Evolutionary conservation across 2,329 filamentous ascomycete species (phyloP), one percentile per base, ranked within the genome.

Genomic region (Eurotiales sp.): DNA sequence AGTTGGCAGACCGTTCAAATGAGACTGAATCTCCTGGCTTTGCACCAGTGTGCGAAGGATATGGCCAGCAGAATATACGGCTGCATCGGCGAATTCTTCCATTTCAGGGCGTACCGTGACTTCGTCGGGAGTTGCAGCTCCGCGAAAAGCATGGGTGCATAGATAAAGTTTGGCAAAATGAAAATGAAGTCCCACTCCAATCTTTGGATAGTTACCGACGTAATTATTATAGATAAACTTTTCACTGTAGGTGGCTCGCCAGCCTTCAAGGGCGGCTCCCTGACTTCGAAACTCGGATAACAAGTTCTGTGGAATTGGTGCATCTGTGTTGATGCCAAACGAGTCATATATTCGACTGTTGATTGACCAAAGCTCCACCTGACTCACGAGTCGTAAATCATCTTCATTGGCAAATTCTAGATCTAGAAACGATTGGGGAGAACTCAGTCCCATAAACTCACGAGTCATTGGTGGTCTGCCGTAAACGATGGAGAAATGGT

Each of bases 401-500:
- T 42, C n/a, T 11, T 29, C 23, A 4, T 60, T 63, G 2, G 64
- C 61, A 50, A 64, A 61, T 46, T 64, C 57, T 17, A 56, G 61
- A 15, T 66, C 55, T 15, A 71, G 57, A 44, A 71, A 70, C 14
- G 57, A 55, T 25, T 61, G 52, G 8, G 60, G 57, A 8, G 56
- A 58, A 47, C 59, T 59, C 23, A 71, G 61, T 3, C 66, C 53
- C 30, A 63, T 57, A 45, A 64, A 63, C 34, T 69, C 62, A 32
- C 63, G 56, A 23, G 67, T 70, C 58, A 72, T 61, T 5, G 69
- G 68, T 7, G 69, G 69, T 39, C 68, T 55, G 7, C 69, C 67
- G 37, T 67, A 69, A 7, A 61, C 59, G 10, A 72, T 61, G 17
- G 61, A 66, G 55, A 64, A 70, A 40, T 72, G 69, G 52, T 72